Evolutionary conservation across 106 monocot species (phyloP).

Genomic region (Agapanthus africanus): DNA sequence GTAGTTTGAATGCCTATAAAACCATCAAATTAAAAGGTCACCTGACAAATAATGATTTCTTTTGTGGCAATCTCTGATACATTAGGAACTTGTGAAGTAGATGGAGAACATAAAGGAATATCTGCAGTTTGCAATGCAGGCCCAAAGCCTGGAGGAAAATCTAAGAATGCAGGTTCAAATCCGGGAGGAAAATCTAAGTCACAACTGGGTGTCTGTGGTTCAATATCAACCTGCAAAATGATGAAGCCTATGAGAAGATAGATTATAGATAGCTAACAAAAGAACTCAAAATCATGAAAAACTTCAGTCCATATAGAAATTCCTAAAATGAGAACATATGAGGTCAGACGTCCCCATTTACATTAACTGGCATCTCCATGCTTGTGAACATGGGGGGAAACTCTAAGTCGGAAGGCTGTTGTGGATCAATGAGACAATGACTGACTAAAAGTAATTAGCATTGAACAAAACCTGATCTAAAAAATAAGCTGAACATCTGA

Average conservation of each 20-base stretch:
- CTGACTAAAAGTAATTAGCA: conserved; percentile 11
- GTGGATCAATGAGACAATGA: conserved; percentile 1
- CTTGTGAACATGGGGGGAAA: background rate
- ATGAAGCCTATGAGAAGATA: background rate
- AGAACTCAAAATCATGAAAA: no score
- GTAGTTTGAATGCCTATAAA: conserved; percentile 20
- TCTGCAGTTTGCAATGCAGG: conserved; percentile 16
- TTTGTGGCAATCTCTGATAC: background rate
- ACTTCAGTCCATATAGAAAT: background rate
- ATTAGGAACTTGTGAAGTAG: conserved; percentile 6
- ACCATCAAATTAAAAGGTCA: conserved; percentile 6
- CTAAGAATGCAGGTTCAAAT: no score
- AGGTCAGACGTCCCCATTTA: background rate
- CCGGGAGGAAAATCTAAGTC: conserved; percentile 86
- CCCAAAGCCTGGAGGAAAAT: no score
- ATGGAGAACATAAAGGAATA: background rate
- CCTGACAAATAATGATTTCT: background rate
- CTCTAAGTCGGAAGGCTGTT: background rate
- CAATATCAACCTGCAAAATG: conserved; percentile 23
- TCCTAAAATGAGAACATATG: background rate
- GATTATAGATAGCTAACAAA: no score
- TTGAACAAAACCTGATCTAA: background rate
- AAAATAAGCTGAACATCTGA: background rate
- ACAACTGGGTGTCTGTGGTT: conserved; percentile 9
- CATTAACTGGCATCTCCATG: background rate